These are phyloP conservation scores for Cucurbita argyrosperma DNA, from an alignment of 306 rosid species.

Conservation along the genomic window DNA sequence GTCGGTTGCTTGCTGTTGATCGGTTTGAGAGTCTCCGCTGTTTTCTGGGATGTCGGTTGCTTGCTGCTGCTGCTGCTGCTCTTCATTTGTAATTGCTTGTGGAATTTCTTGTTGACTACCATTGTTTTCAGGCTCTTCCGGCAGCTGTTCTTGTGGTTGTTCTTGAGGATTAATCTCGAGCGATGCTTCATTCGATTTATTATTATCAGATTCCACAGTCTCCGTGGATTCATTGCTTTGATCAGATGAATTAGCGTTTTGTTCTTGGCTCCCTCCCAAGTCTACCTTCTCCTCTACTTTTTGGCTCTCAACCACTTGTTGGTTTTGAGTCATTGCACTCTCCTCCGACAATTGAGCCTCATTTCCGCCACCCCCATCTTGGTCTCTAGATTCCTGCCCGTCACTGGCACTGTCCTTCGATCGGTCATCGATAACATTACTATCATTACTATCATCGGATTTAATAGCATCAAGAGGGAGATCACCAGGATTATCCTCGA, in stretches of 20 bases:
- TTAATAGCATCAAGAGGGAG: constrained; percentile 68
- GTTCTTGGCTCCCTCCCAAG: not conserved
- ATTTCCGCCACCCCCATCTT: constrained; percentile 12
- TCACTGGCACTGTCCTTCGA: not conserved
- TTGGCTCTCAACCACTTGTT: not conserved
- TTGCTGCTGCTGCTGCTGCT: not conserved
- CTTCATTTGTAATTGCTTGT: not conserved
- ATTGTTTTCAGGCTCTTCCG: not conserved
- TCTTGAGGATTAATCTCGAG: constrained; percentile 4
- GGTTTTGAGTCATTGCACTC: constrained; percentile 14
- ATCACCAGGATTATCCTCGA: constrained; percentile 59
- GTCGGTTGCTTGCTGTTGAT: too few relatives aligned
- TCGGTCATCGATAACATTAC: not conserved
- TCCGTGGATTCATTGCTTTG: not conserved
- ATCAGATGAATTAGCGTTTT: not conserved
- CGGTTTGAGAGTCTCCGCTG: too few relatives aligned
- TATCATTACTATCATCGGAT: constrained; percentile 19
- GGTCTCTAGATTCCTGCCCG: constrained; percentile 5
- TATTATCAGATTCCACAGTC: constrained; percentile 3
- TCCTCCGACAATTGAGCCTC: constrained; percentile 15
- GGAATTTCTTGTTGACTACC: not conserved
- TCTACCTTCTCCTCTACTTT: not conserved
- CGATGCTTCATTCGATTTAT: constrained; percentile 9
- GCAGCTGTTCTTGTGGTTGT: constrained; percentile 1
- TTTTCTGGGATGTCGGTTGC: too few relatives aligned